Evolutionary conservation across 2,329 filamentous ascomycete species (phyloP).

Genomic region (Rutstroemia sp.): DNA sequence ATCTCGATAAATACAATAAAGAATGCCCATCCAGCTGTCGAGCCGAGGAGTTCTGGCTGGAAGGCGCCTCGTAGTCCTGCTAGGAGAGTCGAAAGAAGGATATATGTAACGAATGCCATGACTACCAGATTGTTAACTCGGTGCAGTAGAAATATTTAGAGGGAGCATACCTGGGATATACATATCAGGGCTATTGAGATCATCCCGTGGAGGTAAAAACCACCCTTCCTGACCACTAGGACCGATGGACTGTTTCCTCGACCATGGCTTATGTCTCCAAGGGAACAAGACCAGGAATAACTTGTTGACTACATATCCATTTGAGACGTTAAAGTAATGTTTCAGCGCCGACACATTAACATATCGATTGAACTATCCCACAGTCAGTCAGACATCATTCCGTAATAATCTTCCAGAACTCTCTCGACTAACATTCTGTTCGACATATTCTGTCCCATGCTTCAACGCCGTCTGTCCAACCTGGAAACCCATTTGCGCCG

Average conservation of each 20-base stretch:
- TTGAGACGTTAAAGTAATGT: constrained; percentile 99
- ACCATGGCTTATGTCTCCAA: constrained; percentile 97
- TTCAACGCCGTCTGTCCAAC: constrained; percentile 87
- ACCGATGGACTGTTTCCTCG: constrained; percentile 72
- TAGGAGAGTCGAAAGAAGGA: constrained; percentile 83
- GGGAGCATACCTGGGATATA: constrained; percentile 62
- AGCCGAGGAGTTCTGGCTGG: constrained; percentile 85
- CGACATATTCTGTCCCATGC: constrained; percentile 88
- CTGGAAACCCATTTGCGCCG: constrained; percentile 90
- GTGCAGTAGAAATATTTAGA: neutral
- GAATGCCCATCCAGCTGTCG: constrained; percentile 71
- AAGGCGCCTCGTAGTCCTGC: constrained; percentile 87
- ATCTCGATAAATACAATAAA: constrained; percentile 84
- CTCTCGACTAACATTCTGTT: constrained; percentile 67
- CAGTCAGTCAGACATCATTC: constrained; percentile 11
- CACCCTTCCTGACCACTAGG: constrained; percentile 63
- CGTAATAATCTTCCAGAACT: neutral
- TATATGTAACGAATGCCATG: constrained; percentile 97
- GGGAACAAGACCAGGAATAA: constrained; percentile 90
- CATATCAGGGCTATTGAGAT: constrained; percentile 98
- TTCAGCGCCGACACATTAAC: constrained; percentile 90
- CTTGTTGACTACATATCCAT: constrained; percentile 92
- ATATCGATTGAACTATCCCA: constrained; percentile 64
- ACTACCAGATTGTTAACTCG: constrained; percentile 35
- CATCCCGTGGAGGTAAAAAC: constrained; percentile 88